Percentiles rank a stretch among this genome's conserved stretches.
Conservation (phyloP, 805 yeast species). For the Scheffersomyces spartinae region DNA sequence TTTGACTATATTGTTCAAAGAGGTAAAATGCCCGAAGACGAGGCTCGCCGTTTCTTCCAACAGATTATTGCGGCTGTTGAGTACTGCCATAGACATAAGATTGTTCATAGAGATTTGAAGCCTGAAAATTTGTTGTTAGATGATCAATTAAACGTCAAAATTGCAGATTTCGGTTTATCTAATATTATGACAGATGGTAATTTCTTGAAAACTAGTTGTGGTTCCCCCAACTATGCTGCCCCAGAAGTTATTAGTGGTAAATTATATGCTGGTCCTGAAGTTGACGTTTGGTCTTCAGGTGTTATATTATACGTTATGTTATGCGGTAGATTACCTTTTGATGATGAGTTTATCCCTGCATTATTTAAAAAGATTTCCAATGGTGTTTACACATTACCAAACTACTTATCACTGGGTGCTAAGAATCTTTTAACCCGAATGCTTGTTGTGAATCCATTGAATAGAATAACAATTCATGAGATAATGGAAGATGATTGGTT, state of each 20-base stretch:
- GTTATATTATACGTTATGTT: slow-evolving; percentile 92
- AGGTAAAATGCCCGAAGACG: slow-evolving; percentile 85
- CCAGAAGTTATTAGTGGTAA: slow-evolving; percentile 95
- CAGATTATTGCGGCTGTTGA: slow-evolving; percentile 95
- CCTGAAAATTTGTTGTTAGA: slow-evolving; percentile 89
- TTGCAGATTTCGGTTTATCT: slow-evolving; percentile 91
- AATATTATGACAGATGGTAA: slow-evolving; percentile 98
- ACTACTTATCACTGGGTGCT: slow-evolving; percentile 77
- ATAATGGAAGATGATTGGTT: slow-evolving; percentile 95
- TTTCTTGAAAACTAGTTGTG: slow-evolving; percentile 88
- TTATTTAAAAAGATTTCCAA: slow-evolving; percentile 84
- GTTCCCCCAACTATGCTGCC: slow-evolving; percentile 95
- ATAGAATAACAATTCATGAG: slow-evolving; percentile 85
- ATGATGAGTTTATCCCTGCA: slow-evolving; percentile 92
- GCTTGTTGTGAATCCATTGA: slow-evolving; percentile 91
- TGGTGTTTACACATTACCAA: slow-evolving; percentile 88
- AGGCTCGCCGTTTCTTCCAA: slow-evolving; percentile 88
- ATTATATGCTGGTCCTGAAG: slow-evolving; percentile 95
- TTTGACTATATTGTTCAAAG: slow-evolving; percentile 92
- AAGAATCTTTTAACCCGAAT: slow-evolving; percentile 71
- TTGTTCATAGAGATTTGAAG: slow-evolving; percentile 92
- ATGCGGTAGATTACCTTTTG: slow-evolving; percentile 91
- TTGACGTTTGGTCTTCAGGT: slow-evolving; percentile 97
- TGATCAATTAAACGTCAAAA: slow-evolving; percentile 83
- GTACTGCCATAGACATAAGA: slow-evolving; percentile 92